Evolutionary conservation across 768 basidiomycete species (phyloP), one percentile per base, ranked within the genome.

Genomic region (Kwoniella bestiolae): DNA sequence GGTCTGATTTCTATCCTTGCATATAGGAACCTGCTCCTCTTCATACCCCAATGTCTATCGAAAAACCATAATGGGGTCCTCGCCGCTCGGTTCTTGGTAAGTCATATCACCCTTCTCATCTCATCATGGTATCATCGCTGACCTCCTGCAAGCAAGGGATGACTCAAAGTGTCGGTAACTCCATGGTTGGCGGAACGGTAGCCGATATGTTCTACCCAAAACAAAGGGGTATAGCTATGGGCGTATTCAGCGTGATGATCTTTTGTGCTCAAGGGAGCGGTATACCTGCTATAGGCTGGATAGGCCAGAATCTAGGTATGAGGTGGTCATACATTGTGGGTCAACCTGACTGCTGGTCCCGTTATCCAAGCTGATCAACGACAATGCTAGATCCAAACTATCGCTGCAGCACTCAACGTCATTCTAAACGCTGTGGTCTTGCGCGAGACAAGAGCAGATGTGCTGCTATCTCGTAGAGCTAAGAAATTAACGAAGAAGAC

Each of bases 141-240:
- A 60, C 44, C 8, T 16, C 56, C n/a, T 9, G 23, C 5, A 53
- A 74, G 68, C 79, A 80, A 71, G 79, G 79, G 1, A 72, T 70
- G 56, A 56, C 62, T 1, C 55, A 64, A 4, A 73, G 71, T 18
- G 79, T 80, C 5, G 77, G 77, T 6, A 80, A 80, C 60, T 73
- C 72, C 3, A 79, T 80, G 76, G 79, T 80, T 25, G 73, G 76
- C 3, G 79, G 79, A 1, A 76, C 79, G 1, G 69, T 80, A 2
- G 77, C 77, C 25, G 78, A 79, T 56, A 65, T 75, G n/a, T 79
- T 76, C 59, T 61, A 57, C 6, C 68, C 75, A 3, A 32, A 68
- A 3, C 67, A 69, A 46, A 45, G 79, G 29, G 79, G 79, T n/a
- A 21, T 55, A 0, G 75, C 72, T 5, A 80, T 80, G 79, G 70